Evolutionary conservation across 371 early-diverging fungal species (phyloP), one percentile per base, ranked within the genome.

Genomic region (Mucor racemosus): DNA sequence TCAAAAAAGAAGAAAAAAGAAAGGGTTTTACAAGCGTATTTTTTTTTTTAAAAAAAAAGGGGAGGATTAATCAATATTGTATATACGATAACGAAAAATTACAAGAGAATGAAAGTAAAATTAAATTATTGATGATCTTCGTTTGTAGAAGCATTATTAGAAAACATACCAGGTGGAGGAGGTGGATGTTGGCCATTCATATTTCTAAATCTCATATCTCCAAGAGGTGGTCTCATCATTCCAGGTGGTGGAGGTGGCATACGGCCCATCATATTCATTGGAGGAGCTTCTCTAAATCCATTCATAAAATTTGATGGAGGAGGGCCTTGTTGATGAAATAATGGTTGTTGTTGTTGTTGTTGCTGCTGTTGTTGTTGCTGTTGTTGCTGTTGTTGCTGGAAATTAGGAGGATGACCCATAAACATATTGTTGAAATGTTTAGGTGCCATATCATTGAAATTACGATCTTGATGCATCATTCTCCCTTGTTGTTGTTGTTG

Each of bases 231-330:
- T 39, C 73, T 63, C 66, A 66, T 69, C 67, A 75, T 71, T 15
- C 71, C 71, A 19, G 73, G 67, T 33, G 76, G 76, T 21, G 50
- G 66, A 11, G 75, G 73, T 1, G 71, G 65, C 68, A 73, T 65
- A 48, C 54, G 60, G 8, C 60, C 59, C 67, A 71, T 71, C 62
- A 62, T 70, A 6, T 62, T 60, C 60, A 71, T 71, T 4, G 33
- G 26, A 4, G 66, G 58, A 1, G 68, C 60, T 15, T 71, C 73
- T 56, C 66, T 58, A 60, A 71, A 71, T 50, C 65, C 71, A 14
- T 69, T 57, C 66, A 75, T 72, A 50, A 72, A 76, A 5, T 73
- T 71, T 15, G 75, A 76, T 6, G 66, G 76, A 7, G 64, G 79
- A 9, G 35, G 62, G 5, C 48, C 50, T 62, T 65, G 72, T 33